A percentile compares a stretch with the other conserved stretches of the same genome.
Evolutionary conservation across 805 yeast genomes (phyloP).

Genomic region (Saccharomycopsis sp.): DNA sequence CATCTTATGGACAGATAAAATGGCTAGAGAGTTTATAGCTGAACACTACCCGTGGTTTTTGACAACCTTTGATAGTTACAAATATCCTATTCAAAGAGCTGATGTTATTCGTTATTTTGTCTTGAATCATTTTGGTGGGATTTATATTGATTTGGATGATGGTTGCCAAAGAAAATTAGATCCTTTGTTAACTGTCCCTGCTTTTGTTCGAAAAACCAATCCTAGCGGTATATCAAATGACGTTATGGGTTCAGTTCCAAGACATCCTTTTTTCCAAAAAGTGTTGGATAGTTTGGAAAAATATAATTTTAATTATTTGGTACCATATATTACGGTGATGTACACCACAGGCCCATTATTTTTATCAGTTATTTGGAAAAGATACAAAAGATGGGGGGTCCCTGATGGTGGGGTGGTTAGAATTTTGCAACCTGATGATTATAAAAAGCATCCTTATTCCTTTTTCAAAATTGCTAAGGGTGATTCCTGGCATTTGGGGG

Average conservation of each 20-base stretch:
- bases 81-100: constrained; percentile 80
- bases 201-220: constrained; percentile 77
- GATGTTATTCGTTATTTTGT: constrained; percentile 88
- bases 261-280: constrained; percentile 76
- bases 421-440: constrained; percentile 66
- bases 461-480: constrained; percentile 76
- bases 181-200: constrained; percentile 74
- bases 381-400: constrained; percentile 73
- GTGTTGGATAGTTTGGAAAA: constrained; percentile 56
- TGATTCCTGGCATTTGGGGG: constrained; percentile 89
- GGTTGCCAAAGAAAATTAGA: constrained; percentile 77
- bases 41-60: constrained; percentile 85
- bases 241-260: constrained; percentile 83
- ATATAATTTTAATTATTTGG: constrained; percentile 66
- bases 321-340: constrained; percentile 90
- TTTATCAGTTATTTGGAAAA: constrained; percentile 80
- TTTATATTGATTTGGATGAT: constrained; percentile 85
- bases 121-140: constrained; percentile 77
- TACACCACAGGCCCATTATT: constrained; percentile 89
- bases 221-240: constrained; percentile 93
- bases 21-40: constrained; percentile 69
- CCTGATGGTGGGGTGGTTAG: constrained; percentile 60
- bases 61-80: constrained; percentile 67
- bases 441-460: constrained; percentile 52
- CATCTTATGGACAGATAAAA: constrained; percentile 84